Base-by-base conservation (phyloP, 192 early-diverging fungal species). In the Polychytrium aggregatum region DNA sequence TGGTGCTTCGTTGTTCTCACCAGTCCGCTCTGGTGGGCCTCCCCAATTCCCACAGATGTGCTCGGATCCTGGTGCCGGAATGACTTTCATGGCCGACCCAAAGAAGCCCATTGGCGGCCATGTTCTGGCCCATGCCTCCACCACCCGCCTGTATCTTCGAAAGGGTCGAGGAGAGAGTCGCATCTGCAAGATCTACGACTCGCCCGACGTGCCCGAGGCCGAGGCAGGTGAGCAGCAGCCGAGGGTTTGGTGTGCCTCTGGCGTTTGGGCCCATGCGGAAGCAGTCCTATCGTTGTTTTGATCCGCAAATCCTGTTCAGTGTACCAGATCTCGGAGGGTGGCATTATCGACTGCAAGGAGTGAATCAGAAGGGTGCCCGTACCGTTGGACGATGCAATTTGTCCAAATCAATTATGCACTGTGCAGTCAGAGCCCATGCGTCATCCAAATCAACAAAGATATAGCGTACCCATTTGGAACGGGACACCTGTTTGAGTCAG, bases 61-160 rank as follows among this genome's bases (percentile, higher is more conserved):
- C 28, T 57, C 76, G 8, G 75, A 82, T 48, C 71, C 77, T n/a
- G 71, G 74, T 4, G 73, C 63, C 36, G 67, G 60, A 0, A 64
- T 87, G 64, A 80, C 81, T 18, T 91, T 91, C 66, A 82, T 85
- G 0, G 70, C 82, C 14, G 88, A 91, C 49, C 86, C 88, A 38
- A 88, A 89, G 68, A 91, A 91, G 48, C 88, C 88, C 7, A 77
- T 88, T 35, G 83, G 82, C 25, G 82, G 26, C n/a, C 84, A 88
- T 46, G 71, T 90, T 1, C 60, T 88, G 43, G 84, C 82, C 29
- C 71, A 80, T 47, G 76, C 71, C 37, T 82, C 81, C 2, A 80
- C 88, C 10, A 87, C 85, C 3, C 74, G 88, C 16, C 57, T 91
- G 7, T 88, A 75, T 37, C 64, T 91, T 3, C 67, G 82, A 2